A percentile compares a stretch with the other conserved stretches of the same genome.
These are phyloP conservation scores for Alternaria sp. DNA, from an alignment of 2,329 filamentous ascomycete genomes.

Conservation along the genomic window DNA sequence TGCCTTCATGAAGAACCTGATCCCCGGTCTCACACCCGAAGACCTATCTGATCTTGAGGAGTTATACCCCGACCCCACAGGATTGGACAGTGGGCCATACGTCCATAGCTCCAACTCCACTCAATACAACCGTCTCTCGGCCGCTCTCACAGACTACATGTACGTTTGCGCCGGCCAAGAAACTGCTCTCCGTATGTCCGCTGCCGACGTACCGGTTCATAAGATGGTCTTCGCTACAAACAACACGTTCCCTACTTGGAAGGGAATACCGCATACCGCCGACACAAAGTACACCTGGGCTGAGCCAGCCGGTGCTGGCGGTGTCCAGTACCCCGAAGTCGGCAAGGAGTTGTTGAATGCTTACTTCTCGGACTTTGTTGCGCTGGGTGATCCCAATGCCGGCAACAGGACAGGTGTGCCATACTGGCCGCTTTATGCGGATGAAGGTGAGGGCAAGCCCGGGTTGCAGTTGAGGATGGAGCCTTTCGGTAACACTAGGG, in stretches of 20 bases:
- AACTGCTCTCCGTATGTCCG: constrained; percentile 53
- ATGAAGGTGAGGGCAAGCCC: constrained; percentile 18
- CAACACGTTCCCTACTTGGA: constrained; percentile 33
- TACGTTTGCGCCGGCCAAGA: constrained; percentile 59
- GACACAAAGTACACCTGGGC: constrained; percentile 56
- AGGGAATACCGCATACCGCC: constrained; percentile 34
- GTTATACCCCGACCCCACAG: constrained; percentile 38
- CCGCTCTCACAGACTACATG: constrained; percentile 55
- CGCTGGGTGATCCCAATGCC: constrained; percentile 51
- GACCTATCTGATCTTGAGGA: constrained; percentile 32
- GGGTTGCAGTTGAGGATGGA: constrained; percentile 36
- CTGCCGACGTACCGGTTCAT: constrained; percentile 41
- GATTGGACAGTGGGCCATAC: constrained; percentile 41
- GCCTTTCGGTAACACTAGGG: constrained; percentile 35
- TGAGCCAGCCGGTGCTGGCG: constrained; percentile 59
- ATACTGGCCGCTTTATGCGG: constrained; percentile 53
- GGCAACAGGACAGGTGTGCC: constrained; percentile 32
- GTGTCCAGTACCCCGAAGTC: constrained; percentile 51
- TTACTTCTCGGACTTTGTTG: constrained; percentile 55
- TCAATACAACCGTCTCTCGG: constrained; percentile 56
- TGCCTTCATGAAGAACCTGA: constrained; percentile 36
- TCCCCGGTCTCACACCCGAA: constrained; percentile 25
- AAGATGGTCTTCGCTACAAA: constrained; percentile 33
- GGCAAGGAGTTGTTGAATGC: constrained; percentile 49
- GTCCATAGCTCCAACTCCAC: constrained; percentile 55